These are phyloP conservation scores for Penicillium sp. DNA, from an alignment of 2,329 filamentous ascomycete genomes.

Conservation along the genomic window DNA sequence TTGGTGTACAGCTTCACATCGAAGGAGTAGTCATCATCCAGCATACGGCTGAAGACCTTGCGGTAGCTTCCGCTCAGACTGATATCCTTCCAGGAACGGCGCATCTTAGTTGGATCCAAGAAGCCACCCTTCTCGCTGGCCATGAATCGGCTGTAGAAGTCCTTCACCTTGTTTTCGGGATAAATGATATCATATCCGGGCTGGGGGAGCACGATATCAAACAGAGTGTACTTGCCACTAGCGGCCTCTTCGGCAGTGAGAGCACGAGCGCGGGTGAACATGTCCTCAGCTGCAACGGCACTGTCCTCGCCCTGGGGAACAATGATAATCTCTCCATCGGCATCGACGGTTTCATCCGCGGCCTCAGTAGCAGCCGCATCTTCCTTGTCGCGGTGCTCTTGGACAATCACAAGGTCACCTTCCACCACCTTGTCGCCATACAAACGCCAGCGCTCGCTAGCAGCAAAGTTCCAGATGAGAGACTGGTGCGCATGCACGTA, in stretches of 20 bases:
- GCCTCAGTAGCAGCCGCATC: constrained; percentile 27
- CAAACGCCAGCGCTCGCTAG: constrained; percentile 75
- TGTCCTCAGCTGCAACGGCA: constrained; percentile 54
- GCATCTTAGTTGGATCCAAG: constrained; percentile 84
- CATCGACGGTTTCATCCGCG: constrained; percentile 49
- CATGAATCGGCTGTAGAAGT: constrained; percentile 88
- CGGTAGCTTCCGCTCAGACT: constrained; percentile 87
- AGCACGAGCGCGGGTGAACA: constrained; percentile 69
- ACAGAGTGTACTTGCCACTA: constrained; percentile 75
- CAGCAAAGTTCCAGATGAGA: constrained; percentile 86
- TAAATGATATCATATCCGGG: constrained; percentile 90
- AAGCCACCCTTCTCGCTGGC: constrained; percentile 71
- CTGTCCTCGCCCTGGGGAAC: constrained; percentile 60
- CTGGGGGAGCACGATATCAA: constrained; percentile 87
- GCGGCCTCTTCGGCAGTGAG: constrained; percentile 76
- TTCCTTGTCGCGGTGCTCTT: constrained; percentile 57
- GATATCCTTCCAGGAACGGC: constrained; percentile 79
- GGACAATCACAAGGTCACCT: constrained; percentile 78
- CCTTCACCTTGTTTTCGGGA: constrained; percentile 78
- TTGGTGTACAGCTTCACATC: constrained; percentile 67
- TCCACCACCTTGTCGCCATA: constrained; percentile 74
- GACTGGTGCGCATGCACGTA: constrained; percentile 98
- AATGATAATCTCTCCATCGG: constrained; percentile 67
- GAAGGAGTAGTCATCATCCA: constrained; percentile 63
- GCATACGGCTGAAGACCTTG: constrained; percentile 76